These are phyloP conservation scores for Pichia deserticola DNA, from an alignment of 805 yeast genomes.

Conservation along the genomic window DNA sequence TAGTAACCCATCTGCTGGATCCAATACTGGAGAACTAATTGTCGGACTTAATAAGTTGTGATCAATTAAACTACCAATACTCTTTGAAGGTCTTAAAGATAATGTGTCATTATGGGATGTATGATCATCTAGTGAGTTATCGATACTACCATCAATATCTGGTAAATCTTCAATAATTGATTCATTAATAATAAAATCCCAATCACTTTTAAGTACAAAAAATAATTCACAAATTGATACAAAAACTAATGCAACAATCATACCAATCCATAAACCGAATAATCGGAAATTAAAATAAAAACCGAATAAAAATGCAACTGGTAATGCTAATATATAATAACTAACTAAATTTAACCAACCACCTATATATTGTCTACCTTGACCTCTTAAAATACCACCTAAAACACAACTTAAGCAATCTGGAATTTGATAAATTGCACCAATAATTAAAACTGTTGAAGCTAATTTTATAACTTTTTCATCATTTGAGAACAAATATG, in stretches of 20 bases:
- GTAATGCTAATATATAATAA: slow-evolving; percentile 57
- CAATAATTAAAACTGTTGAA: slow-evolving; percentile 47
- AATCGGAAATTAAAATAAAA: slow-evolving; percentile 44
- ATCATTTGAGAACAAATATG: slow-evolving; percentile 55
- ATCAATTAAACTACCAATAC: slow-evolving; percentile 18
- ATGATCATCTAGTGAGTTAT: neutral
- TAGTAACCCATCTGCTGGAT: neutral
- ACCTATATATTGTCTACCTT: slow-evolving; percentile 63
- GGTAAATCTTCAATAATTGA: slow-evolving; percentile 24
- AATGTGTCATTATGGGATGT: slow-evolving; percentile 3
- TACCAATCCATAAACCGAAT: slow-evolving; percentile 60
- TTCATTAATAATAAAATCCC: slow-evolving; percentile 25
- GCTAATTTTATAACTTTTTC: slow-evolving; percentile 46
- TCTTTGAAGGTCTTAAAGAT: slow-evolving; percentile 11
- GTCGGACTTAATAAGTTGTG: slow-evolving; percentile 24
- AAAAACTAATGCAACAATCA: slow-evolving; percentile 43
- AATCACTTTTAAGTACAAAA: slow-evolving; percentile 24
- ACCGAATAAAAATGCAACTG: slow-evolving; percentile 47
- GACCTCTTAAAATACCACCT: slow-evolving; percentile 74
- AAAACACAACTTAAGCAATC: slow-evolving; percentile 66
- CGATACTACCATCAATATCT: slow-evolving; percentile 2
- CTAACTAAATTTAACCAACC: slow-evolving; percentile 50
- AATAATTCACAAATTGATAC: slow-evolving; percentile 39
- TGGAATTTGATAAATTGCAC: slow-evolving; percentile 61
- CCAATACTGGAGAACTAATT: neutral